phyloP scores from a whole-genome alignment of 441 rosid genomes.

The Populus hybrid region DNA sequence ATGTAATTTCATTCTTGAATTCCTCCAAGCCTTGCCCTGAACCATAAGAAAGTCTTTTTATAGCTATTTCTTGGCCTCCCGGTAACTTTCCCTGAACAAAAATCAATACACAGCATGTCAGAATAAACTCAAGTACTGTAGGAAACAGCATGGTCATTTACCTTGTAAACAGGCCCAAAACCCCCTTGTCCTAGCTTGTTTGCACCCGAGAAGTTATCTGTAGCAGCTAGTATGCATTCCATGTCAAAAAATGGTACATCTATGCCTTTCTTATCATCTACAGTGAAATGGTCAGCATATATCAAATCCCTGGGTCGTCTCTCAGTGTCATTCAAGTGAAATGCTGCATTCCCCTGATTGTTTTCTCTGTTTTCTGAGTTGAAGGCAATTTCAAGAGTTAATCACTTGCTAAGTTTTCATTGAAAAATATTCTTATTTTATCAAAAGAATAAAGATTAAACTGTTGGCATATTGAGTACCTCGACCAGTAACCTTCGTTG shows the following conservation, averaged over 20 bases:
- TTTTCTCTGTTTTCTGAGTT: slow-evolving; percentile 33
- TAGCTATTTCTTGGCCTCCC: slow-evolving; percentile 57
- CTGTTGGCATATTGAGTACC: background rate
- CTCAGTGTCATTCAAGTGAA: slow-evolving; percentile 41
- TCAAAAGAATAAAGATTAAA: background rate
- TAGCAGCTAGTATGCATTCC: slow-evolving; percentile 36
- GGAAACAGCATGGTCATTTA: background rate
- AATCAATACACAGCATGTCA: background rate
- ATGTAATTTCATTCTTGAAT: slow-evolving; percentile 57
- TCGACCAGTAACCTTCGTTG: slow-evolving; percentile 10
- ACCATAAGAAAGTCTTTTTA: slow-evolving; percentile 49
- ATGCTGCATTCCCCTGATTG: slow-evolving; percentile 19
- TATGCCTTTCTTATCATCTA: slow-evolving; percentile 44
- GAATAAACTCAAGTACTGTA: background rate
- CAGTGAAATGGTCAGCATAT: slow-evolving; percentile 34
- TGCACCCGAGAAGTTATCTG: no score
- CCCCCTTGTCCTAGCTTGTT: slow-evolving; percentile 50
- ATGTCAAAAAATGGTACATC: slow-evolving; percentile 50
- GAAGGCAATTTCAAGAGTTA: background rate
- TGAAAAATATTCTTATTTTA: background rate
- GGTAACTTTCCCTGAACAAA: slow-evolving; percentile 44
- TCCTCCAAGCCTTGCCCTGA: slow-evolving; percentile 62
- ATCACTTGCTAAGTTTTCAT: background rate
- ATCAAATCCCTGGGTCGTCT: slow-evolving; percentile 41
- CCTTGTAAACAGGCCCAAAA: slow-evolving; percentile 68